Conservation (phyloP, 495 filamentous ascomycete species). For the Trichoderma erinaceum region DNA sequence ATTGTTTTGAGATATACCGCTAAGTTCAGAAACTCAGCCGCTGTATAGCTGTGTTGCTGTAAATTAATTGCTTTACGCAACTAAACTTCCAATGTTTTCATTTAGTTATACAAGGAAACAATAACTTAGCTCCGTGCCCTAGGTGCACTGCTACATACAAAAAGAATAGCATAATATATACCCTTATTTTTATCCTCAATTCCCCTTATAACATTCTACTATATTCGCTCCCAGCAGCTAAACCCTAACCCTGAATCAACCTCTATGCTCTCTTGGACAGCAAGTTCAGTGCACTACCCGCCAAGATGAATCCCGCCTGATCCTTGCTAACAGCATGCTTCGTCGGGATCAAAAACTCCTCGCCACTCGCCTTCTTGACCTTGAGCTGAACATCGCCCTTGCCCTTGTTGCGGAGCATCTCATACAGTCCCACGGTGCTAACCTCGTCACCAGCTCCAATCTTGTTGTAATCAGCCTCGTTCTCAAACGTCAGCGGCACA, state of each 20-base stretch:
- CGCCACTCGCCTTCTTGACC: conserved; percentile 59
- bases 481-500: conserved; percentile 81
- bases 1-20: no score
- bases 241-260: neutral
- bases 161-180: no score
- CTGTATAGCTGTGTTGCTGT: no score
- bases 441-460: conserved; percentile 79
- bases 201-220: neutral
- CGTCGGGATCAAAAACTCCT: conserved; percentile 53
- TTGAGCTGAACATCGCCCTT: conserved; percentile 66
- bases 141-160: no score
- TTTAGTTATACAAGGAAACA: no score
- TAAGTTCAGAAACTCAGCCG: no score
- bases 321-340: conserved; percentile 80
- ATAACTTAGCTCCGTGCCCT: no score
- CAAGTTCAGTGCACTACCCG: conserved; percentile 89
- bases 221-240: neutral
- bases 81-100: no score
- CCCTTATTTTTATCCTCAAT: no score
- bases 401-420: conserved; percentile 72
- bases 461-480: conserved; percentile 80
- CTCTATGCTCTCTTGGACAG: conserved; percentile 48
- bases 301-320: conserved; percentile 84
- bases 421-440: conserved; percentile 70
- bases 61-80: no score